Conservation (phyloP, 257 asterid genomes). For the Petunia axillaris region DNA sequence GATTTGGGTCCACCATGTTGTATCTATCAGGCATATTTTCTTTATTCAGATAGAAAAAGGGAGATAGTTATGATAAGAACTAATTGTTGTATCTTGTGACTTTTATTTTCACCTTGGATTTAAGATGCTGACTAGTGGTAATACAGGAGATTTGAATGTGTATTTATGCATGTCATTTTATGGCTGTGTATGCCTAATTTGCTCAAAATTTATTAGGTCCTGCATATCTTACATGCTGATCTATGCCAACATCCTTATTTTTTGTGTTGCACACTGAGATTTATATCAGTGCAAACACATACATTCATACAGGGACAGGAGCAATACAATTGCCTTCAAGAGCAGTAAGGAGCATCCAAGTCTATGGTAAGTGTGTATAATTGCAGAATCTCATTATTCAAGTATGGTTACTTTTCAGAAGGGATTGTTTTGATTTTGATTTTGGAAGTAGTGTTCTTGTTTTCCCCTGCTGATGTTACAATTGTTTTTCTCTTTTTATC, state of each 20-base stretch:
- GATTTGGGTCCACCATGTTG: conserved; percentile 41
- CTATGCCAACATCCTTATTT: background rate
- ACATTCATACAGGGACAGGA: background rate
- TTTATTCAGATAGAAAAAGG: conserved; percentile 54
- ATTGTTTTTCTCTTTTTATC: no score
- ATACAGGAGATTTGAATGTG: conserved; percentile 50
- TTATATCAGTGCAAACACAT: background rate
- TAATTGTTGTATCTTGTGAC: conserved; percentile 47
- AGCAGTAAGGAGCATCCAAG: conserved; percentile 5
- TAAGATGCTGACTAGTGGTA: conserved; percentile 49
- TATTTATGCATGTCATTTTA: conserved; percentile 39
- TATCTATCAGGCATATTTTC: conserved; percentile 60
- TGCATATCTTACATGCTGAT: conserved; percentile 9
- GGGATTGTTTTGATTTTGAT: background rate
- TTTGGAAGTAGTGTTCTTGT: no score
- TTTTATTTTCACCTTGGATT: conserved; percentile 38
- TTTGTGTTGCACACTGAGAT: background rate
- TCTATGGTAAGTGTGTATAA: background rate
- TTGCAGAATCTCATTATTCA: background rate
- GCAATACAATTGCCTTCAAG: background rate
- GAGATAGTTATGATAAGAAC: conserved; percentile 43
- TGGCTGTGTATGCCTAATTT: background rate
- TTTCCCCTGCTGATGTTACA: no score
- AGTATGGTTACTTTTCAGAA: background rate
- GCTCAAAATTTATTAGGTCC: background rate